A percentile compares a stretch with the other conserved stretches of the same genome.
phyloP scores from a whole-genome alignment of 169 alveolate species.

The Plasmodium yoelii region DNA sequence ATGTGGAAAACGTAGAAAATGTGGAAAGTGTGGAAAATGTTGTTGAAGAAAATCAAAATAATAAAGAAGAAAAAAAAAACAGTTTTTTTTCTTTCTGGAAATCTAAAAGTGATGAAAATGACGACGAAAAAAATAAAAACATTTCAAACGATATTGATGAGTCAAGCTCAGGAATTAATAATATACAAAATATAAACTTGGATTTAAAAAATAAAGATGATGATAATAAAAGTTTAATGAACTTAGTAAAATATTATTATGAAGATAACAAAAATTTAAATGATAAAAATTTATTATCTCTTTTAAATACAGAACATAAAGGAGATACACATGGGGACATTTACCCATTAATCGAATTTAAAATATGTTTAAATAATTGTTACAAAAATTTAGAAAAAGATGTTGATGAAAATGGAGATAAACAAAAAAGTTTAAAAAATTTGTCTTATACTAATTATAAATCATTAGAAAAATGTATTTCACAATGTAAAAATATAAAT shows the following conservation, averaged over 20 bases:
- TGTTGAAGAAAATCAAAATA: not conserved
- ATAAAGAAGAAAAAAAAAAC: not conserved
- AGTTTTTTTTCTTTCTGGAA: not conserved
- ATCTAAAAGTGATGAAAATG: not conserved
- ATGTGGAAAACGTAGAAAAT: no score
- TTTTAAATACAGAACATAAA: constrained; percentile 14
- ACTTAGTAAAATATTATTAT: constrained; percentile 12
- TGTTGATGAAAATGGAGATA: not conserved
- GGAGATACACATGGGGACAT: not conserved
- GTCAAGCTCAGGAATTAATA: no score
- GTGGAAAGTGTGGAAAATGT: not conserved
- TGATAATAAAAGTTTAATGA: not conserved
- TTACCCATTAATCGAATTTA: constrained; percentile 24
- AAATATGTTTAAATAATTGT: constrained; percentile 24
- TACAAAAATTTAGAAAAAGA: not conserved
- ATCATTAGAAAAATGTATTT: constrained; percentile 32
- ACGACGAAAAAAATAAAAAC: not conserved
- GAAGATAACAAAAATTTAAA: constrained; percentile 6
- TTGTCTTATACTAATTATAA: constrained; percentile 21
- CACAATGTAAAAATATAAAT: constrained; percentile 13
- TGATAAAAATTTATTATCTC: constrained; percentile 9
- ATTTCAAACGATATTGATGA: not conserved
- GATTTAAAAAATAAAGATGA: constrained; percentile 1
- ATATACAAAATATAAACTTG: not conserved
- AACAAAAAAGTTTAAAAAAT: not conserved